phyloP scores from a whole-genome alignment of 192 early-diverging fungal species.

The Pilobolus umbonatus region DNA sequence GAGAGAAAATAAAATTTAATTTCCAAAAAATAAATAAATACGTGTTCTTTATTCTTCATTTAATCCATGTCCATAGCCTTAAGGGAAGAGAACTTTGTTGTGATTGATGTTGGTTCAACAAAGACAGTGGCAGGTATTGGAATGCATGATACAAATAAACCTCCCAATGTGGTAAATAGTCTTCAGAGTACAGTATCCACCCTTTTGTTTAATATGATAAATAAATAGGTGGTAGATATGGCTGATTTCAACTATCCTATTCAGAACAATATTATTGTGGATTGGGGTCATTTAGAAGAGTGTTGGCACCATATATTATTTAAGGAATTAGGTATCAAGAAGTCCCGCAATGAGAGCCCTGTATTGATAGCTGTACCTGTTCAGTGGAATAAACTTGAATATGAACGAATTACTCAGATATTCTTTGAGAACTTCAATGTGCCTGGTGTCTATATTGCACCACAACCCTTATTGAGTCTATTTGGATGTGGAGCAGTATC shows the following conservation, averaged over 20 bases:
- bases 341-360: conserved; percentile 70
- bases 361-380: conserved; percentile 78
- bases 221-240: conserved; percentile 18
- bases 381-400: conserved; percentile 74
- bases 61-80: conserved; percentile 41
- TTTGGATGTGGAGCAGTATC: conserved; percentile 74
- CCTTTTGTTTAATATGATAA: background rate
- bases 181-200: background rate
- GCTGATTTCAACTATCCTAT: conserved; percentile 45
- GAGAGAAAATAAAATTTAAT: too few relatives aligned
- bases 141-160: conserved; percentile 69
- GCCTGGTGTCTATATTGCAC: conserved; percentile 73
- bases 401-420: conserved; percentile 78
- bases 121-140: conserved; percentile 72
- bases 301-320: conserved; percentile 75
- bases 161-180: conserved; percentile 54
- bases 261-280: conserved; percentile 50
- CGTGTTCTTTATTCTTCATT: background rate
- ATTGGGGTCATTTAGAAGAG: conserved; percentile 72
- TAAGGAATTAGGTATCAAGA: conserved; percentile 70
- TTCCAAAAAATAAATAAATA: too few relatives aligned
- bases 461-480: conserved; percentile 77
- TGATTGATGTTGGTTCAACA: conserved; percentile 82
- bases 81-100: conserved; percentile 76
- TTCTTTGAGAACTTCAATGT: conserved; percentile 92